phyloP scores from a whole-genome alignment of 441 rosid genomes.

The Bocquillonia castaneifolia region DNA sequence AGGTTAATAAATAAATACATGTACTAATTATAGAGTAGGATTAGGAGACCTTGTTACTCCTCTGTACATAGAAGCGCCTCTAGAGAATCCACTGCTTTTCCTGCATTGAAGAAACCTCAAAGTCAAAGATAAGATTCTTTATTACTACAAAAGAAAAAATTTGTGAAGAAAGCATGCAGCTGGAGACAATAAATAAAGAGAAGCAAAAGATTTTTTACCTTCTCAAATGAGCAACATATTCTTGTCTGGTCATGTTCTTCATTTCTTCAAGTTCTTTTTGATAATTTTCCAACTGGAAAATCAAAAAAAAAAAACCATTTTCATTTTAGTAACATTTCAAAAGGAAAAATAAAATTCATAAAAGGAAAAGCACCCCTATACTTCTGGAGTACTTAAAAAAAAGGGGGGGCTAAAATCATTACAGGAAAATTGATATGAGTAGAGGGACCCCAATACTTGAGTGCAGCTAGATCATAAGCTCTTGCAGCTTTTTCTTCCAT shows the following conservation, averaged over 20 bases:
- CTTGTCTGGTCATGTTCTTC: conserved; percentile 90
- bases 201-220: conserved; percentile 36
- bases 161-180: conserved; percentile 11
- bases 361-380: neutral
- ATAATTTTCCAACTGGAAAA: conserved; percentile 61
- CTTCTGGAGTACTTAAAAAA: neutral
- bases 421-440: conserved; percentile 93
- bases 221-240: conserved; percentile 90
- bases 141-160: neutral
- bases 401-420: conserved; percentile 22
- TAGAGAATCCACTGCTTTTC: conserved; percentile 96
- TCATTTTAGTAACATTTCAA: conserved; percentile 15
- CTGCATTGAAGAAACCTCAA: conserved; percentile 33
- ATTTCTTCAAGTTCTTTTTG: conserved; percentile 66
- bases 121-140: neutral
- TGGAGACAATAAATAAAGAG: neutral
- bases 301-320: neutral
- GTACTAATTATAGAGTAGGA: neutral
- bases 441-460: conserved; percentile 99
- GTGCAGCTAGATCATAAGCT: conserved; percentile 97
- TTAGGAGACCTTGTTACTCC: conserved; percentile 82
- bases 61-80: conserved; percentile 97
- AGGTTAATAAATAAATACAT: neutral
- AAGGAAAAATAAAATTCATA: neutral
- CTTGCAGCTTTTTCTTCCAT: conserved; percentile 99